Percentiles rank a stretch among this genome's conserved stretches.
Conservation (phyloP, 140 eudicot species). For the Ambrosia hybrid region DNA sequence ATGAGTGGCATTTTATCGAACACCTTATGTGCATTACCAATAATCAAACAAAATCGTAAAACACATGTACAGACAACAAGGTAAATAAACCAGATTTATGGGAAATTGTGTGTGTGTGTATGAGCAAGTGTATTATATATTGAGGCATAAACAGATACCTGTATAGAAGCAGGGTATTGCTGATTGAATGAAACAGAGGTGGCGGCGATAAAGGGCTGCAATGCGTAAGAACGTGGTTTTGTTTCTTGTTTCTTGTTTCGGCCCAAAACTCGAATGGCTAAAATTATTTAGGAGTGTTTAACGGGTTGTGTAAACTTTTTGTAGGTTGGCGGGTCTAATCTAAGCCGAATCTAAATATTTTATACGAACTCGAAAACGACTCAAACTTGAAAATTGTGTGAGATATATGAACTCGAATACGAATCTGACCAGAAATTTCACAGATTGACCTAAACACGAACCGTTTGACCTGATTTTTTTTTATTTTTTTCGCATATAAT, state of each 20-base stretch:
- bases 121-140: not conserved
- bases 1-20: slow-evolving; percentile 28
- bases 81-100: not conserved
- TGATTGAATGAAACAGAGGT: not conserved
- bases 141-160: slow-evolving; percentile 15
- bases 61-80: not conserved
- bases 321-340: too few species aligned
- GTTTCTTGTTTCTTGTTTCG: not conserved
- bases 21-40: slow-evolving; percentile 26
- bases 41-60: not conserved
- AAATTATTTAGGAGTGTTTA: too few species aligned
- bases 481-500: too few species aligned
- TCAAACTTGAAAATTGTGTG: too few species aligned
- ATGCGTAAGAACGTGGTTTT: not conserved
- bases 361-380: too few species aligned
- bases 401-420: too few species aligned
- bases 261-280: slow-evolving; percentile 9
- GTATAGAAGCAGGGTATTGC: slow-evolving; percentile 11
- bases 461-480: too few species aligned
- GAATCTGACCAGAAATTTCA: too few species aligned
- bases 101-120: slow-evolving; percentile 5
- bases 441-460: too few species aligned
- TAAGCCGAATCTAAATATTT: too few species aligned
- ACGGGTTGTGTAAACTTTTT: too few species aligned
- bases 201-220: not conserved